phyloP scores from a whole-genome alignment of 176 grass and related monocot genomes.

The Neostapfia colusana region DNA sequence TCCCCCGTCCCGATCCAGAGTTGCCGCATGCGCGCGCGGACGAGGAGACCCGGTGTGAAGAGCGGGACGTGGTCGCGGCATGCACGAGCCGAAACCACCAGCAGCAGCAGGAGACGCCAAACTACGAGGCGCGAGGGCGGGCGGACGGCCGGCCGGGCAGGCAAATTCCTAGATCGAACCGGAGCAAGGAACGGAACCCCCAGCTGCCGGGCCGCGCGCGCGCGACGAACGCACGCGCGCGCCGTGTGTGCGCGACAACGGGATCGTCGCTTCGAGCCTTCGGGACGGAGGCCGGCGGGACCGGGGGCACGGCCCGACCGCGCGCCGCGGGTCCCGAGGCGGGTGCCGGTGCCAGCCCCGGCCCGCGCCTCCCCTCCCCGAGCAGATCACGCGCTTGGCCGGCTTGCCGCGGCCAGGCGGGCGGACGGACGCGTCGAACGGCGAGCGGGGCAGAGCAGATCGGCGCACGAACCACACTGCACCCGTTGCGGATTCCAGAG shows the following conservation, averaged over 20 bases:
- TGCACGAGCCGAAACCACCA: not conserved
- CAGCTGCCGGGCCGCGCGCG: not conserved
- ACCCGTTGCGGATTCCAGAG: not conserved
- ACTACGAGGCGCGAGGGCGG: slow-evolving; percentile 25
- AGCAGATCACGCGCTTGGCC: slow-evolving; percentile 32
- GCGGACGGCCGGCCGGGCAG: too few species aligned
- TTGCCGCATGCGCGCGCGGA: not conserved
- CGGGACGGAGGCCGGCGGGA: not conserved
- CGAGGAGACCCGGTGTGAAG: slow-evolving; percentile 37
- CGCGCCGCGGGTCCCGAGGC: slow-evolving; percentile 36
- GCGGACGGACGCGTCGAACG: too few species aligned
- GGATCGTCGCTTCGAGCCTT: slow-evolving; percentile 12
- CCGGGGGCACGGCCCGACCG: slow-evolving; percentile 46
- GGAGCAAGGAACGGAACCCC: not conserved
- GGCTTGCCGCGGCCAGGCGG: not conserved
- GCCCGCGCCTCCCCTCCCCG: slow-evolving; percentile 40
- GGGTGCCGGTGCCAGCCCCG: slow-evolving; percentile 50
- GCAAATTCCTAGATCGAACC: slow-evolving; percentile 19
- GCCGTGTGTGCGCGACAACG: not conserved
- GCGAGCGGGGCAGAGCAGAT: not conserved
- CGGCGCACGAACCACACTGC: not conserved
- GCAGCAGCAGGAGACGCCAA: not conserved
- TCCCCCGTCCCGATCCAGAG: slow-evolving; percentile 15
- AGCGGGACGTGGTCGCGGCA: slow-evolving; percentile 4
- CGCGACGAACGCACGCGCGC: not conserved